A percentile compares a stretch with the other conserved stretches of the same genome.
phyloP scores from a whole-genome alignment of 2,329 filamentous ascomycete genomes.

The Penicillium digitatum region DNA sequence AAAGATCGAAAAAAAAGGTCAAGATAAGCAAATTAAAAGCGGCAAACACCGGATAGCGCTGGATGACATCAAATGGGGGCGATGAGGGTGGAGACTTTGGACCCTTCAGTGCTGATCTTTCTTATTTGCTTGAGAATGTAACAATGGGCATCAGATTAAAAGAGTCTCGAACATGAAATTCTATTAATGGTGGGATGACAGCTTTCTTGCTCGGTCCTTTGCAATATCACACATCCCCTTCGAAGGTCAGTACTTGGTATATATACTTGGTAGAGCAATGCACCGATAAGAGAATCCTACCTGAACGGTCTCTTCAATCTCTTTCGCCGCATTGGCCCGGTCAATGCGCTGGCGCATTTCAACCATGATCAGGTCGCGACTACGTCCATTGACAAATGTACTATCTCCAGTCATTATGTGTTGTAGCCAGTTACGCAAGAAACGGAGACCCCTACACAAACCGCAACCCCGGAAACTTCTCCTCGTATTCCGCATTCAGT shows the following conservation, averaged over 20 bases:
- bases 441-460: constrained; percentile 56
- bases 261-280: neutral
- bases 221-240: constrained; percentile 93
- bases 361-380: constrained; percentile 68
- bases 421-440: neutral
- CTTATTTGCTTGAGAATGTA: neutral
- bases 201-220: constrained; percentile 68
- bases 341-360: constrained; percentile 75
- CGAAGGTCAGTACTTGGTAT: constrained; percentile 1
- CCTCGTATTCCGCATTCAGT: constrained; percentile 76
- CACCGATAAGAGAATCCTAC: constrained; percentile 43
- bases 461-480: constrained; percentile 71
- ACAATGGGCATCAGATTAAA: no score
- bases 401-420: constrained; percentile 33
- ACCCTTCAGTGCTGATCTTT: neutral
- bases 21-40: constrained; percentile 13
- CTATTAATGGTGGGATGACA: constrained; percentile 35
- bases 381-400: constrained; percentile 82
- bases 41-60: constrained; percentile 20
- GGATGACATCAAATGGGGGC: constrained; percentile 30
- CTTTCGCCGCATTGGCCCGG: constrained; percentile 60
- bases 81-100: constrained; percentile 4
- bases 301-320: constrained; percentile 70
- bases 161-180: neutral
- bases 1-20: neutral